Base-by-base conservation (phyloP, 441 rosid genomes). In the Geranium incanum region DNA sequence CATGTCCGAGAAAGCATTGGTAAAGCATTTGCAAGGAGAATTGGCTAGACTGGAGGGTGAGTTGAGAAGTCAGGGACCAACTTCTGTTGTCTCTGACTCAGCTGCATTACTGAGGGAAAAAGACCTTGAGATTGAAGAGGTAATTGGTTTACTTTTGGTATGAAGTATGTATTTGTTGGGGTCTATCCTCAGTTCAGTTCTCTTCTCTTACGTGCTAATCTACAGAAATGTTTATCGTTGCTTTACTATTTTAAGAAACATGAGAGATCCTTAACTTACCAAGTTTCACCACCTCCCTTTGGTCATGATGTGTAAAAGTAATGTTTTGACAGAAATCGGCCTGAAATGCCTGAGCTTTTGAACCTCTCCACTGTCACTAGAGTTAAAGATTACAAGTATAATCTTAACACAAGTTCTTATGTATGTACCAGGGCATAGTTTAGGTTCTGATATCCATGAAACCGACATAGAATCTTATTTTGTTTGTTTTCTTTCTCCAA, bases 1-100 rank as follows among this genome's bases (percentile, higher is more conserved):
- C 81, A 92, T 92, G 59, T 92, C 55, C n/a, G 99, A 95, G 78
- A 95, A 89, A 81, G 94, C 89, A 72, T 81, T 86, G 84, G 93
- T 95, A 60, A 95, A 85, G 87, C 97, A 91, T 75, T 84, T 95
- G 70, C 97, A 91, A 75, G 86, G 82, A 55, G 99, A 92, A 78
- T 79, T 95, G 77, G 88, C 95, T 73, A 86, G 84, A 80, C 76
- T 95, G 82, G 94, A 90, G 84, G 80, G 78, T 65, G 87, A 87
- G 72, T 64, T 90, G 82, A 85, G 80, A 77, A 82, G 73, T 71
- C 77, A 78, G 69, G 84, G 84, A 77, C 66, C 79, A 71, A 52
- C 76, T 55, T 80, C 80, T 67, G 79, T 83, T 75, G 77, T 71
- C 39, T 71, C 85, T 68, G 85, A 85, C 71, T 76, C 84, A 72